Conservation (phyloP, 2,329 filamentous ascomycete species). For the Plectosphaerella plurivora region DNA sequence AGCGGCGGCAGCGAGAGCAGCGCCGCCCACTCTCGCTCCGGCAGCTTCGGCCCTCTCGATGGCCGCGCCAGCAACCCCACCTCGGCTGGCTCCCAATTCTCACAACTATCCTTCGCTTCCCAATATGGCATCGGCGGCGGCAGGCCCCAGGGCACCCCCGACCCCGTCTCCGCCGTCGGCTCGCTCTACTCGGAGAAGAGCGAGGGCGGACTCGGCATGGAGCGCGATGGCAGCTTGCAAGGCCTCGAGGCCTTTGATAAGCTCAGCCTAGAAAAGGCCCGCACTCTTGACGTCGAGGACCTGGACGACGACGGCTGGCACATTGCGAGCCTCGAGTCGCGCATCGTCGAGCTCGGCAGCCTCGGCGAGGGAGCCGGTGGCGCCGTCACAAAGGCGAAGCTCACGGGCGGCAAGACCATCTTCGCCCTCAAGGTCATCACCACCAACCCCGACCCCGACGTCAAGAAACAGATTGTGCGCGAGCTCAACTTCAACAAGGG, state of each 20-base stretch:
- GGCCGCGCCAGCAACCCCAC: slow-evolving; percentile 75
- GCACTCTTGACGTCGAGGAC: slow-evolving; percentile 86
- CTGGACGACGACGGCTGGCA: slow-evolving; percentile 94
- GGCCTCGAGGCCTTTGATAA: slow-evolving; percentile 75
- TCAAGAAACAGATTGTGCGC: slow-evolving; percentile 96
- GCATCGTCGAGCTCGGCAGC: slow-evolving; percentile 83
- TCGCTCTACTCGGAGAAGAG: slow-evolving; percentile 79
- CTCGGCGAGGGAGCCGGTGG: slow-evolving; percentile 93
- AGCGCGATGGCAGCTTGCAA: slow-evolving; percentile 76
- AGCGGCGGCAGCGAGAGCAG: slow-evolving; percentile 78
- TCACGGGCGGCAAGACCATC: slow-evolving; percentile 88
- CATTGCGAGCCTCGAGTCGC: slow-evolving; percentile 82
- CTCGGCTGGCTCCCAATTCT: slow-evolving; percentile 84
- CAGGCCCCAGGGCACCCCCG: slow-evolving; percentile 65
- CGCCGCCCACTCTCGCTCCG: slow-evolving; percentile 72
- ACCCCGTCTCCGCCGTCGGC: slow-evolving; percentile 84
- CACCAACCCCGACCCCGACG: slow-evolving; percentile 93
- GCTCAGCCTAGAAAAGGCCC: slow-evolving; percentile 74
- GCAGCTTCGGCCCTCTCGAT: slow-evolving; percentile 76
- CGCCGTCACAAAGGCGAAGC: slow-evolving; percentile 84
- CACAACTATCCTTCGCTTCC: slow-evolving; percentile 73
- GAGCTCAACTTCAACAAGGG: slow-evolving; percentile 98
- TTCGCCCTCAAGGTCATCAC: slow-evolving; percentile 99
- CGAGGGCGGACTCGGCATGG: slow-evolving; percentile 72
- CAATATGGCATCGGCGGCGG: slow-evolving; percentile 64